Evolutionary conservation across 352 stramenopile genomes (phyloP).

Genomic region (Poterioochromonas sp.): DNA sequence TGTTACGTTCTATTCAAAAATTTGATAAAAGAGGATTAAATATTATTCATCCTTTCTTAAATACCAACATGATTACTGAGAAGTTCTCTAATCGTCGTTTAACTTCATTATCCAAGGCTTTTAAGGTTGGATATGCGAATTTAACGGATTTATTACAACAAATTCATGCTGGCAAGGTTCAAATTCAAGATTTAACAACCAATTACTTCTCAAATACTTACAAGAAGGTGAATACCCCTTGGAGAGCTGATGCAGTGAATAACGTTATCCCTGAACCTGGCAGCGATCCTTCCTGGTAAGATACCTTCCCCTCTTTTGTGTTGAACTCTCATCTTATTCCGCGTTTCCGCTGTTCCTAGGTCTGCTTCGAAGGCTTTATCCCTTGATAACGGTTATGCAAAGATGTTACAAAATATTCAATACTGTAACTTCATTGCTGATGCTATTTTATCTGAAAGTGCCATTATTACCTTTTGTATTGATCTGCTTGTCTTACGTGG

Average conservation of each 20-base stretch:
- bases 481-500: conserved; percentile 23
- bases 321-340: neutral
- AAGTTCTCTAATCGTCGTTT: neutral
- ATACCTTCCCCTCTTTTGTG: neutral
- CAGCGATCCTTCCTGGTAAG: neutral
- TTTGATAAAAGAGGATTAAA: neutral
- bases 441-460: neutral
- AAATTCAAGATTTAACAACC: neutral
- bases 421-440: conserved; percentile 22
- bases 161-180: neutral
- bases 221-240: neutral
- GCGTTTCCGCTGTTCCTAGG: neutral
- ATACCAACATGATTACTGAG: neutral
- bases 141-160: neutral
- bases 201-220: neutral
- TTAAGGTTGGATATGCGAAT: neutral
- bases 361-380: neutral
- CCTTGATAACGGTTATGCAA: neutral
- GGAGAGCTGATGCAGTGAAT: neutral
- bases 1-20: neutral
- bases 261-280: neutral
- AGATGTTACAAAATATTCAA: conserved; percentile 1
- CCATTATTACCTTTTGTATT: conserved; percentile 13
- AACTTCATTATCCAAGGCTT: neutral
- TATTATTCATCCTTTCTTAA: neutral